Percentiles rank a stretch among this genome's conserved stretches.
These are phyloP conservation scores for Panicum miliaceum DNA, from an alignment of 176 grass and related monocot genomes.

Conservation along the genomic window DNA sequence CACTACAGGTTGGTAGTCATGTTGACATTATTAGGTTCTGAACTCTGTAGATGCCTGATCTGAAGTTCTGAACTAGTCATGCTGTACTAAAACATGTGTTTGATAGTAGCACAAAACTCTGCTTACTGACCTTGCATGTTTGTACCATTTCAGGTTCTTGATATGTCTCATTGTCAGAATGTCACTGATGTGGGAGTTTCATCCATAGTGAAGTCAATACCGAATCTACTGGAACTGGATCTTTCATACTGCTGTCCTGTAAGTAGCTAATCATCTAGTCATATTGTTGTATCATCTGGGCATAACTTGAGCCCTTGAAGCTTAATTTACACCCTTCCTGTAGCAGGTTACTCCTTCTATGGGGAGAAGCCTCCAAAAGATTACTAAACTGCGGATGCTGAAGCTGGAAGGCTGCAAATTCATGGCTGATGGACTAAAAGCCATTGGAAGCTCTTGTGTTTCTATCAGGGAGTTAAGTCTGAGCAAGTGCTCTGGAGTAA, in stretches of 20 bases:
- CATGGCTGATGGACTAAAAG: constrained; percentile 55
- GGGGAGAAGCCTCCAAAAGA: constrained; percentile 44
- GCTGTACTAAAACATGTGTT: constrained; percentile 9
- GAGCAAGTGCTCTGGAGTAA: constrained; percentile 81
- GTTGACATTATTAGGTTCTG: not conserved
- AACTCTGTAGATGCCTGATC: not conserved
- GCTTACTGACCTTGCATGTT: constrained; percentile 13
- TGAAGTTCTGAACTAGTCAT: not conserved
- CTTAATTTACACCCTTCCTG: constrained; percentile 26
- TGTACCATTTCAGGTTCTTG: constrained; percentile 63
- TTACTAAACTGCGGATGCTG: constrained; percentile 57
- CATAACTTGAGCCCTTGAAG: constrained; percentile 5
- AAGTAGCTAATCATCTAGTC: constrained; percentile 41
- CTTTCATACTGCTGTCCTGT: constrained; percentile 71
- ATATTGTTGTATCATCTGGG: not conserved
- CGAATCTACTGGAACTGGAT: constrained; percentile 62
- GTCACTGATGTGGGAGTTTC: constrained; percentile 60
- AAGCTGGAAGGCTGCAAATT: constrained; percentile 81
- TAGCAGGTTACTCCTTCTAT: constrained; percentile 65
- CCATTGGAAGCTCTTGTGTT: constrained; percentile 59
- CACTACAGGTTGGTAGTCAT: constrained; percentile 58
- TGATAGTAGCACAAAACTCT: not conserved
- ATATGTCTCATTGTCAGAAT: constrained; percentile 76
- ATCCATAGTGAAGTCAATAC: constrained; percentile 46
- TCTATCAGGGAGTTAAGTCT: constrained; percentile 77